Conservation (phyloP, 441 rosid genomes). For the Dalechampia spathulata region DNA sequence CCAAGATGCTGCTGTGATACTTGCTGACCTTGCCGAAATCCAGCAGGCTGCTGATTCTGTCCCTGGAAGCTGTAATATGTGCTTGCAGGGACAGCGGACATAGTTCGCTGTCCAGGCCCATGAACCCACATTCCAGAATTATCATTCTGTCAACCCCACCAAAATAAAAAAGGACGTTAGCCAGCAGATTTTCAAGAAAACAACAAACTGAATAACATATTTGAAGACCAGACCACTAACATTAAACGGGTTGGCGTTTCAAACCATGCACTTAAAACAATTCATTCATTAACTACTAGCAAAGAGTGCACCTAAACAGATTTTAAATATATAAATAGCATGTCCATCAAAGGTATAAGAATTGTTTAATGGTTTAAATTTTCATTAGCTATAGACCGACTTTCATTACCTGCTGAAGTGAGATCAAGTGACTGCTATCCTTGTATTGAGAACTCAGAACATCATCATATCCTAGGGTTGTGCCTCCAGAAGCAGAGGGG, state of each 20-base stretch:
- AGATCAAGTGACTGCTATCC: slow-evolving; percentile 63
- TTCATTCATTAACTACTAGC: no score
- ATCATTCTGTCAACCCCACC: no score
- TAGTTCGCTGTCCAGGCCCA: no score
- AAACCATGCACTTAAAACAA: no score
- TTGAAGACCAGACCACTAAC: no score
- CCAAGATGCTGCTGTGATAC: no score
- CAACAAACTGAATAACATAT: neutral
- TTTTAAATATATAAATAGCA: no score
- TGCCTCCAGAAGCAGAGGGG: slow-evolving; percentile 58
- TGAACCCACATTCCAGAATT: no score
- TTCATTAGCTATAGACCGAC: neutral
- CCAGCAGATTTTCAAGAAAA: neutral
- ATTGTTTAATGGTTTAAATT: neutral
- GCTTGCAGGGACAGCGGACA: no score
- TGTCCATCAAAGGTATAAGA: neutral
- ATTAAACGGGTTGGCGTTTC: no score
- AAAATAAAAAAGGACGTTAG: neutral
- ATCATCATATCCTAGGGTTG: slow-evolving; percentile 70
- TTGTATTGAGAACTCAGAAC: slow-evolving; percentile 70
- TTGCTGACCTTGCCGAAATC: slow-evolving; percentile 68
- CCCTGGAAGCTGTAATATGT: slow-evolving; percentile 89
- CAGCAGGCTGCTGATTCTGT: slow-evolving; percentile 77
- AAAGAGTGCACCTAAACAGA: no score
- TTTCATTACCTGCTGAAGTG: slow-evolving; percentile 70